A percentile compares a stretch with the other conserved stretches of the same genome.
Evolutionary conservation across 2,329 filamentous ascomycete genomes (phyloP).

Genomic region (Hypoxylon sp.): DNA sequence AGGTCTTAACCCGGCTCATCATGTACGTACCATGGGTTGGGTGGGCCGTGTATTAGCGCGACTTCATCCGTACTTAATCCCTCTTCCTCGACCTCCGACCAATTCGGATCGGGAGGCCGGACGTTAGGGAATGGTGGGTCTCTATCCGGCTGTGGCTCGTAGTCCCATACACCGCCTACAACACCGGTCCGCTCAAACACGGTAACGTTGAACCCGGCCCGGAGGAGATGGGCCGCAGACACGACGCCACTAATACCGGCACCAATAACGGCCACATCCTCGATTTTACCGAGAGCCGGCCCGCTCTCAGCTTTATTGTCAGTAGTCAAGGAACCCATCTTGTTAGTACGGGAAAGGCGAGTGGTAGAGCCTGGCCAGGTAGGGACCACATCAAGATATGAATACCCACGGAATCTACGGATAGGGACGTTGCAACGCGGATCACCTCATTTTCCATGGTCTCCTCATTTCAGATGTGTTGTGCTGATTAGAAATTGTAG

Average conservation of each 20-base stretch:
- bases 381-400: constrained; percentile 24
- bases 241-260: constrained; percentile 73
- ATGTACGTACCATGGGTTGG: constrained; percentile 63
- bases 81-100: constrained; percentile 40
- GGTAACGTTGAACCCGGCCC: constrained; percentile 68
- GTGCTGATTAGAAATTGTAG: constrained; percentile 34
- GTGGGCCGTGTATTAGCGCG: constrained; percentile 57
- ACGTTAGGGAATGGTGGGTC: constrained; percentile 50
- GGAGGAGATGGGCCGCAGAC: constrained; percentile 72
- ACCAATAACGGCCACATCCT: constrained; percentile 70
- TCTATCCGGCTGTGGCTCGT: constrained; percentile 64
- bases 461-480: constrained; percentile 13
- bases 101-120: constrained; percentile 44
- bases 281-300: constrained; percentile 37
- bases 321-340: constrained; percentile 39
- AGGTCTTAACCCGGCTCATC: background rate
- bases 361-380: background rate
- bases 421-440: constrained; percentile 1
- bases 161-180: constrained; percentile 76
- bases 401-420: constrained; percentile 16
- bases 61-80: constrained; percentile 45
- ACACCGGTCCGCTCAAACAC: constrained; percentile 72
- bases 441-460: constrained; percentile 17
- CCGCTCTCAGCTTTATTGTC: constrained; percentile 11
- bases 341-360: background rate